A percentile compares a stretch with the other conserved stretches of the same genome.
Evolutionary conservation across 495 filamentous ascomycete genomes (phyloP).

Genomic region (Penicillium bialowiezense): DNA sequence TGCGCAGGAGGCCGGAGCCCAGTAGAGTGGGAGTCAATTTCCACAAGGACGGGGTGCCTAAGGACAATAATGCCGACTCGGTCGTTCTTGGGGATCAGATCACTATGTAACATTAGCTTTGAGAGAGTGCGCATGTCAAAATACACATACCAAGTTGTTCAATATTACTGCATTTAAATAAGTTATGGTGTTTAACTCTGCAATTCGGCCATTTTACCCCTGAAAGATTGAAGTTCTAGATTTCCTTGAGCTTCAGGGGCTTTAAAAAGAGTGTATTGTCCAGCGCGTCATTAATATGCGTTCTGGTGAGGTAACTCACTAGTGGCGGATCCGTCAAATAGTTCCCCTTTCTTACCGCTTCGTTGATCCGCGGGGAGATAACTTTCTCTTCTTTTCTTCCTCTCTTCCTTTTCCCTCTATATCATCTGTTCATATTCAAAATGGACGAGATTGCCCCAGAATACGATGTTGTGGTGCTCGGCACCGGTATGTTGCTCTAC

Average conservation of each 20-base stretch:
- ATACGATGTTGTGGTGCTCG: constrained; percentile 98
- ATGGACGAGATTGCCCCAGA: constrained; percentile 97
- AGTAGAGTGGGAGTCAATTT: constrained; percentile 4
- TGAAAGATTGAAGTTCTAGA: not conserved
- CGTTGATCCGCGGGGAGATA: constrained; percentile 32
- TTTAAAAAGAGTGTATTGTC: not conserved
- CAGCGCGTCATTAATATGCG: not conserved
- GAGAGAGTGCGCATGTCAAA: constrained; percentile 3
- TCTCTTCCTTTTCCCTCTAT: constrained; percentile 4
- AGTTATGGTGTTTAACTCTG: too few relatives aligned
- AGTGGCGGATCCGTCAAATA: constrained; percentile 32
- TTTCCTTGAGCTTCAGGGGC: constrained; percentile 1
- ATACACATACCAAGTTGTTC: not conserved
- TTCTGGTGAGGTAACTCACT: constrained; percentile 22
- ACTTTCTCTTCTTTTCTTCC: constrained; percentile 18
- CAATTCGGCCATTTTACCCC: too few relatives aligned
- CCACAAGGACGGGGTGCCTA: not conserved
- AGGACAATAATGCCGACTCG: not conserved
- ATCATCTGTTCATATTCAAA: constrained; percentile 21
- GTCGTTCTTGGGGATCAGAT: too few relatives aligned
- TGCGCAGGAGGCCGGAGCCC: constrained; percentile 1
- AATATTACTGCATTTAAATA: not conserved
- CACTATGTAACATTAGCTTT: constrained; percentile 11
- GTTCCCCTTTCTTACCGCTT: constrained; percentile 31
- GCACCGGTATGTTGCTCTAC: constrained; percentile 72